Evolutionary conservation across 495 filamentous ascomycete species (phyloP), one percentile per base, ranked within the genome.

Genomic region (Penicillium steckii): DNA sequence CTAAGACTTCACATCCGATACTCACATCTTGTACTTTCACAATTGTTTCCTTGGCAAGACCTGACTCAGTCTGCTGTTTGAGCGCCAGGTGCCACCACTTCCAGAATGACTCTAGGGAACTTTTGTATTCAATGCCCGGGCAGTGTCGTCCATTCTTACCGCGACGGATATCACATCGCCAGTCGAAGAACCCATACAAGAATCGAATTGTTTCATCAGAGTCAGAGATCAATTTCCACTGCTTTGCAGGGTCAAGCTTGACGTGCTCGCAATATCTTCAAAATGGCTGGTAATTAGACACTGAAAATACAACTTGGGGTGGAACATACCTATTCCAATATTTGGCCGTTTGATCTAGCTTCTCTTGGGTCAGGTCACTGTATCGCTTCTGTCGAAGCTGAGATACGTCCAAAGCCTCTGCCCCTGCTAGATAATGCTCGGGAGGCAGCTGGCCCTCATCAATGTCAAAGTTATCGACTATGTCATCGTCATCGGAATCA

Each of bases 31-130:
- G 44, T 18, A 69, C 55, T 40, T 69, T 66, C 23, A 66, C 46
- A 12, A 38, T 38, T n/a, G 37, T 56, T 44, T 66, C 59, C 52
- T 66, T 69, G 42, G 56, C 56, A 2, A 65, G 56, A 19, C 29
- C 13, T 37, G 59, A 30, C 46, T 56, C 53, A 35, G 59, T 46
- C 44, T 57, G 52, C 13, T 48, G 51, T 52, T 67, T 64, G 7
- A 61, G 59, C 23, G 69, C 50, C 8, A 72, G 60, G 50, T 61
- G 50, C 59, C 56, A 74, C 57, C 56, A 66, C 49, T 75, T 75
- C 69, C 48, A 75, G 44, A 71, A 75, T 51, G 47, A 52, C 46
- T 70, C 59, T 35, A 75, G 53, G 19, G 58, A 61, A 57, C 60
- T 70, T 49, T 67, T 67, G 33, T 45, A 56, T 50, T 62, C 62